Conservation (phyloP, 805 yeast species). For the Ogataea polymorpha region DNA sequence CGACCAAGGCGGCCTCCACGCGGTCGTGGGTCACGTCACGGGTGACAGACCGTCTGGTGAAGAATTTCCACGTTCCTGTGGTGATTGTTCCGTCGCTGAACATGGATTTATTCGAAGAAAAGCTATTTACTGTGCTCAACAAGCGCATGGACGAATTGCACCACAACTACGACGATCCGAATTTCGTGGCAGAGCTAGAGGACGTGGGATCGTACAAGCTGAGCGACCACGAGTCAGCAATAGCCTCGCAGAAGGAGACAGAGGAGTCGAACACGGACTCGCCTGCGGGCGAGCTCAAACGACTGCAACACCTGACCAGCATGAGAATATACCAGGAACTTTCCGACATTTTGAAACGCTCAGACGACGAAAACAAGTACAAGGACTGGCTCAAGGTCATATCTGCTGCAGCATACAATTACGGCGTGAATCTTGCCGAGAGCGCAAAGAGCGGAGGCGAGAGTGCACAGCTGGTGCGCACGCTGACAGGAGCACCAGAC, state of each 20-base stretch:
- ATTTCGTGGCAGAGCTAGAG: slow-evolving; percentile 22
- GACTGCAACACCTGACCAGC: slow-evolving; percentile 25
- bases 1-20: slow-evolving; percentile 46
- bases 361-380: slow-evolving; percentile 28
- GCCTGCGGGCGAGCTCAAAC: slow-evolving; percentile 24
- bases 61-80: slow-evolving; percentile 63
- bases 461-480: slow-evolving; percentile 39
- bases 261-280: slow-evolving; percentile 8
- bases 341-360: slow-evolving; percentile 19
- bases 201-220: slow-evolving; percentile 26
- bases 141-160: slow-evolving; percentile 19
- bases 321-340: slow-evolving; percentile 26
- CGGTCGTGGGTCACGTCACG: slow-evolving; percentile 61
- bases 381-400: slow-evolving; percentile 30
- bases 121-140: slow-evolving; percentile 36
- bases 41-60: slow-evolving; percentile 61
- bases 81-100: slow-evolving; percentile 62
- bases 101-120: slow-evolving; percentile 49
- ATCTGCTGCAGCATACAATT: slow-evolving; percentile 32
- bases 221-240: slow-evolving; percentile 23
- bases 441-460: slow-evolving; percentile 37
- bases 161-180: slow-evolving; percentile 16
- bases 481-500: slow-evolving; percentile 41
- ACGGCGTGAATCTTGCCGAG: slow-evolving; percentile 35
- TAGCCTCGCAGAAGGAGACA: slow-evolving; percentile 3